Evolutionary conservation across 208 protist genomes (phyloP), one percentile per base, ranked within the genome.

Genomic region (Acanthamoeba comandoni): DNA sequence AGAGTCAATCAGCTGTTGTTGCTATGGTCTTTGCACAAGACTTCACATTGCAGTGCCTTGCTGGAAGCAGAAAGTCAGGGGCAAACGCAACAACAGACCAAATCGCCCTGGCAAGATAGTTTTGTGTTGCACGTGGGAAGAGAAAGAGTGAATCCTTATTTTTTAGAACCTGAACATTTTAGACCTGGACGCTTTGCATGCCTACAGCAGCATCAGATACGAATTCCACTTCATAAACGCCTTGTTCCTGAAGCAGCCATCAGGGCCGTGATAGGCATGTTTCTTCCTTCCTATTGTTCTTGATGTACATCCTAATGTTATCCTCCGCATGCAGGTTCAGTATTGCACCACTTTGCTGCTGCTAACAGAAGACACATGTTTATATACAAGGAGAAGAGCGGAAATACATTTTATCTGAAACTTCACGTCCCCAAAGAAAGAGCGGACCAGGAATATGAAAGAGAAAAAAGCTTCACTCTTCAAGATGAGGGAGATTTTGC

Each of bases 51-150:
- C n/a, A 62, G 48, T 7, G 60, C 60, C 13, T 51, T 89, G 7
- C 39, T 89, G n/a, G 29, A 43, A 11, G 17, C 53, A 24, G 53
- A 85, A 35, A 19, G 75, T 1, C 53, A 62, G 17, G 75, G 64
- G 75, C 53, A 85, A 13, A 85, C 49, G 35, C 8, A 35, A 2
- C 80, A 48, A 17, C 80, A 49, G 22, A 57, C 43, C 15, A 71
- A 49, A 22, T 22, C 58, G 58, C 29, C 80, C 35, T 89, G 55
- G 80, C 80, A 67, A 31, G 80, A 89, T 51, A 89, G 35, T 49
- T 89, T 89, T 51, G 31, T 89, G 17, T 64, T 73, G 4, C 80
- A 89, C 80, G 80, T 89, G 12, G 80, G 80, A 24, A 85, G 64
- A 48, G 9, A 67, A 51, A 17, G 62, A 13, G 62, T 64, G 8